These are phyloP conservation scores for Arctium lappa DNA, from an alignment of 129 eudicot genomes.

Conservation along the genomic window DNA sequence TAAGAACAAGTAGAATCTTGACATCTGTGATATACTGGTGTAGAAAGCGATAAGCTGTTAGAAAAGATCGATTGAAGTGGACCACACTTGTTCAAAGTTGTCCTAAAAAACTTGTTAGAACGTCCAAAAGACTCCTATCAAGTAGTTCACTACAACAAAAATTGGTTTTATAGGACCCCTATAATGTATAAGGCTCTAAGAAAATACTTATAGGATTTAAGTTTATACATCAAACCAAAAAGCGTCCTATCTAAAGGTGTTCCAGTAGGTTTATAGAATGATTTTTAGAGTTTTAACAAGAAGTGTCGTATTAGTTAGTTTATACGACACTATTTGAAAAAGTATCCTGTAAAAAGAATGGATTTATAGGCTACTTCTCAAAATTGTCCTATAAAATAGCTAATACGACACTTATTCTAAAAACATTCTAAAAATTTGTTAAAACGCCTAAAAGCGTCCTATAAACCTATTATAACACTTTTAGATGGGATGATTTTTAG, in stretches of 20 bases:
- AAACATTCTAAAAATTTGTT: background rate
- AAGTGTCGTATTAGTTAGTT: background rate
- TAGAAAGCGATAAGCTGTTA: slow-evolving; percentile 7
- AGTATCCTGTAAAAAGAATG: background rate
- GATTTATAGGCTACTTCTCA: background rate
- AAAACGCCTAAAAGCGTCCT: background rate
- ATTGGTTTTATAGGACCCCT: background rate
- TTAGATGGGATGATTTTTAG: background rate
- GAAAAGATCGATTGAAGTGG: background rate
- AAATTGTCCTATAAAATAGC: background rate
- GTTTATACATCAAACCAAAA: background rate
- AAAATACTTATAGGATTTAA: background rate
- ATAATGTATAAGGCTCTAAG: background rate
- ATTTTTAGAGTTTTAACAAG: background rate
- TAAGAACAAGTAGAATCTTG: slow-evolving; percentile 59
- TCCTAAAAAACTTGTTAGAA: background rate
- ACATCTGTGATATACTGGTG: slow-evolving; percentile 75
- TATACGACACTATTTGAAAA: background rate
- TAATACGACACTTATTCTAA: background rate
- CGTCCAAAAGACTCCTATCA: background rate
- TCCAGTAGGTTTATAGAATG: no score
- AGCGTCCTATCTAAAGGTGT: background rate
- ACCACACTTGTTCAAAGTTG: background rate
- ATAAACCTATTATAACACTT: background rate
- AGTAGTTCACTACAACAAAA: background rate